These are phyloP conservation scores for Schrenkiella parvula DNA, from an alignment of 345 rosid species.

Conservation along the genomic window DNA sequence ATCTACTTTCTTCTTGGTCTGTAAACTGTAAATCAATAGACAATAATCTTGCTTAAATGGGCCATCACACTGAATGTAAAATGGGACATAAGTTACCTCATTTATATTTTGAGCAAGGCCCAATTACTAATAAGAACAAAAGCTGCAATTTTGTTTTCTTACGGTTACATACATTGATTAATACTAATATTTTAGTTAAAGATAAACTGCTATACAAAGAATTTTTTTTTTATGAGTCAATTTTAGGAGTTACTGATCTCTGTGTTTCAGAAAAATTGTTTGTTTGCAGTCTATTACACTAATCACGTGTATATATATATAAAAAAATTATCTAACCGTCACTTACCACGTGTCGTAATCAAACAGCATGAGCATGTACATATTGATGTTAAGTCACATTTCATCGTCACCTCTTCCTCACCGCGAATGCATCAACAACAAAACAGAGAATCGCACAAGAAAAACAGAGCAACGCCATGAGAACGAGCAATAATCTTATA, in stretches of 20 bases:
- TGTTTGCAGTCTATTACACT: too few relatives aligned
- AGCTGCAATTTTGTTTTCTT: background rate
- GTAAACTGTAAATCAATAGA: background rate
- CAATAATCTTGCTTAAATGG: background rate
- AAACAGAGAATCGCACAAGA: background rate
- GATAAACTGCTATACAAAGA: background rate
- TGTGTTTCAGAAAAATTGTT: background rate
- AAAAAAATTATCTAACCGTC: slow-evolving; percentile 3
- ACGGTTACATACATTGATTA: background rate
- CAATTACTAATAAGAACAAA: background rate
- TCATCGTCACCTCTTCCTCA: slow-evolving; percentile 11
- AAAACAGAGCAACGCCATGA: slow-evolving; percentile 43
- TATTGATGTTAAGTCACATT: slow-evolving; percentile 7
- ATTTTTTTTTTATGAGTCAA: background rate
- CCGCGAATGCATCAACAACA: slow-evolving; percentile 24
- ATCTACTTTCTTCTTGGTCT: background rate
- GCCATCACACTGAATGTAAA: background rate
- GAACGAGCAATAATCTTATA: slow-evolving; percentile 70
- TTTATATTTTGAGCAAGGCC: background rate
- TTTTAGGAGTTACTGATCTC: background rate
- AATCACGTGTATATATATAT: background rate
- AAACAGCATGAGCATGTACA: slow-evolving; percentile 12
- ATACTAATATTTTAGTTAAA: background rate
- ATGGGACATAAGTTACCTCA: background rate
- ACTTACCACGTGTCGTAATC: slow-evolving; percentile 19